Evolutionary conservation across 768 basidiomycete genomes (phyloP), one percentile per base, ranked within the genome.

Genomic region (Ephemerocybe angulata): DNA sequence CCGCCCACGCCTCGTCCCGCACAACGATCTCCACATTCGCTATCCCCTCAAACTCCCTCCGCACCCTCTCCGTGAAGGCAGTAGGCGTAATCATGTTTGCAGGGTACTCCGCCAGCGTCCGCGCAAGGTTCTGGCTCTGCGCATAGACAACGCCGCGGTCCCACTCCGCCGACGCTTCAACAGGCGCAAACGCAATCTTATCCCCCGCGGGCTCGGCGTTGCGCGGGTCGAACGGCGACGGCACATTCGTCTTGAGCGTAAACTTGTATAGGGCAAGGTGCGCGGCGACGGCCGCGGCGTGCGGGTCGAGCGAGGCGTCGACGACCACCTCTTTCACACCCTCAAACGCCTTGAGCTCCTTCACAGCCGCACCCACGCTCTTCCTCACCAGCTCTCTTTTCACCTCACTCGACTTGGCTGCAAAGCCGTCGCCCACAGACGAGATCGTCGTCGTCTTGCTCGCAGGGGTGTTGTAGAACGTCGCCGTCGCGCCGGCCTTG

Each of bases 51-150:
- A 93, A 87, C 58, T 85, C 86, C 52, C 77, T 72, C 68, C 83
- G 74, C 54, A 85, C 82, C 17, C 88, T 84, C 66, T 92, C 82
- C 29, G 79, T 77, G 67, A 94, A 94, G 17, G 69, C 86, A 13
- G 90, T 90, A 8, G 91, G 92, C 1, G 90, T 93, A 76, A 91
- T 74, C 68, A 93, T 82, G 67, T 94, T 94, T 1, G 83, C 91
- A 50, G 93, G 93, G 4, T 89, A 71, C 69, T 94, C 93, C 84
- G 83, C 86, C 44, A 94, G 76, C 87, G 89, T 90, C 40, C 89
- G 79, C 24, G 89, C 88, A 57, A 89, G 70, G 65, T 92, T 93
- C 70, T 93, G 91, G 3, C 87, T 83, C 49, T 85, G 73, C 1
- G 85, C 90, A 61, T 90, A 93, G 24, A 86, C 60, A 3, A 82